Conservation (phyloP, 202 grass and related monocot species). For the Panicum hallii region DNA sequence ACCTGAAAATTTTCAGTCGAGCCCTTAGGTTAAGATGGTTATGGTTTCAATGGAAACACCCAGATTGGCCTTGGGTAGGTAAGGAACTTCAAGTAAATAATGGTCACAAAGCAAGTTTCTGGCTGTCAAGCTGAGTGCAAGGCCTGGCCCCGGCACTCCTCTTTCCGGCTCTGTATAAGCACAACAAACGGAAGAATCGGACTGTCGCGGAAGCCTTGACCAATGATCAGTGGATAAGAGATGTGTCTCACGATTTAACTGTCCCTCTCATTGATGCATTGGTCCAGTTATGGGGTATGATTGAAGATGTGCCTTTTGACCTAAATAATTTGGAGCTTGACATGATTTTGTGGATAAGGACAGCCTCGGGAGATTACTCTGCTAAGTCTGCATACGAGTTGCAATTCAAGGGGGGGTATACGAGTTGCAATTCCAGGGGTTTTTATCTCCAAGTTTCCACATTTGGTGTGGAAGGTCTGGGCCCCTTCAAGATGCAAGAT, state of each 20-base stretch:
- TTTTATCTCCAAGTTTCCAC: background rate
- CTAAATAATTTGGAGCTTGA: rapidly evolving
- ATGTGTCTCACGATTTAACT: background rate
- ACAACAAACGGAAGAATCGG: background rate
- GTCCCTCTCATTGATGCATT: background rate
- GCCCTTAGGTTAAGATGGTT: background rate
- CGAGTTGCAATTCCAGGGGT: background rate
- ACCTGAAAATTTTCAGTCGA: background rate
- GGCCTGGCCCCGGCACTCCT: rapidly evolving
- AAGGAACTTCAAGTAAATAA: background rate
- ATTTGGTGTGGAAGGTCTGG: background rate
- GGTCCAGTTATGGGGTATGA: background rate
- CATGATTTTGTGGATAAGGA: background rate
- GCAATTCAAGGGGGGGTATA: background rate
- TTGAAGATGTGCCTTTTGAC: background rate
- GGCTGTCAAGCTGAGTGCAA: background rate
- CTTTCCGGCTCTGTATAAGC: background rate
- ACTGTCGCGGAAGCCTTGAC: background rate
- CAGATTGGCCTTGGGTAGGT: background rate
- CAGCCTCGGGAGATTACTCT: background rate
- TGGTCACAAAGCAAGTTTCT: background rate
- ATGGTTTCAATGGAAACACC: background rate
- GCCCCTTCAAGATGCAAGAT: background rate
- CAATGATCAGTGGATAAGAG: background rate
- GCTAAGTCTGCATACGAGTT: background rate